Conservation (phyloP, 306 rosid species). For the Rosa lucieae region DNA sequence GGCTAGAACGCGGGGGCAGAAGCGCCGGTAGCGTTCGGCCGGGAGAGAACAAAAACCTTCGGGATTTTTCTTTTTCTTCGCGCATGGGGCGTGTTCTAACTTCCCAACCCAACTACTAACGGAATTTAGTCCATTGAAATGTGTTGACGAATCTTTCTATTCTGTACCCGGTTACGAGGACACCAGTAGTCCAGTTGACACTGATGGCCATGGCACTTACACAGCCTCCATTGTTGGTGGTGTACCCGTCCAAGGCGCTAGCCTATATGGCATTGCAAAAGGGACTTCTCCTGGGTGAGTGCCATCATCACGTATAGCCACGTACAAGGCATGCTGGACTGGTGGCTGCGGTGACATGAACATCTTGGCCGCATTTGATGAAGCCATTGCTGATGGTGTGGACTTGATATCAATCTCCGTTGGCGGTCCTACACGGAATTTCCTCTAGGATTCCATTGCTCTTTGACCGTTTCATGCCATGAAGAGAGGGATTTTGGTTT, state of each 20-base stretch:
- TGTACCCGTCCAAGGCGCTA: slow-evolving; percentile 45
- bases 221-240: slow-evolving; percentile 69
- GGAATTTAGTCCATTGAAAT: too few species aligned
- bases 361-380: slow-evolving; percentile 68
- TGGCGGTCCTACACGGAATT: slow-evolving; percentile 41
- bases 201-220: slow-evolving; percentile 78
- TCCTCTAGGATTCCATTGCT: slow-evolving; percentile 57
- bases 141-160: too few species aligned
- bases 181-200: slow-evolving; percentile 47
- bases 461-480: slow-evolving; percentile 78
- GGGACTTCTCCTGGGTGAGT: slow-evolving; percentile 87
- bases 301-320: slow-evolving; percentile 62
- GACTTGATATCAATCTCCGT: slow-evolving; percentile 66
- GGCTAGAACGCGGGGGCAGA: too few species aligned
- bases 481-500: slow-evolving; percentile 57
- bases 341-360: slow-evolving; percentile 63
- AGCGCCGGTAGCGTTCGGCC: too few species aligned
- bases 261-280: slow-evolving; percentile 57
- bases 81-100: too few species aligned
- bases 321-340: slow-evolving; percentile 84
- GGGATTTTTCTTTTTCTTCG: too few species aligned
- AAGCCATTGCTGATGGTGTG: slow-evolving; percentile 88
- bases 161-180: too few species aligned
- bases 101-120: too few species aligned
- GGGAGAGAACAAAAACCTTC: too few species aligned